Evolutionary conservation across 2,329 filamentous ascomycete species (phyloP).

Genomic region (Ascochyta koolunga): DNA sequence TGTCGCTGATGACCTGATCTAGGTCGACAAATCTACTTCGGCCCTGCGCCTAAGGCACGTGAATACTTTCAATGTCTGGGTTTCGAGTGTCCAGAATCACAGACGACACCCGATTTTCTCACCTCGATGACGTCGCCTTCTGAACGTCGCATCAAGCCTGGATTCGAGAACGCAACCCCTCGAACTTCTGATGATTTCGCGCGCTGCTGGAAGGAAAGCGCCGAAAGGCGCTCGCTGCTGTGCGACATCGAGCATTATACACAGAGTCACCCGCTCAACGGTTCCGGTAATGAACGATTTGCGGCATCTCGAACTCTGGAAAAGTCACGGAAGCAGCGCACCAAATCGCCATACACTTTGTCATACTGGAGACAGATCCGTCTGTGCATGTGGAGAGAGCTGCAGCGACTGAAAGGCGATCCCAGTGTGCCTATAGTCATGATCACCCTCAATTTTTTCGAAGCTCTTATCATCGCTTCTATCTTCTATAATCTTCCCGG

Average conservation of each 20-base stretch:
- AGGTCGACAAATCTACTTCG: constrained; percentile 72
- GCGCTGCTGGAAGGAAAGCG: constrained; percentile 59
- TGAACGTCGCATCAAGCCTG: constrained; percentile 49
- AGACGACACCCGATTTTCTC: constrained; percentile 62
- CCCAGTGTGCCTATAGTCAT: constrained; percentile 65
- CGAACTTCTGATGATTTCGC: constrained; percentile 46
- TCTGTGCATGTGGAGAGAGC: constrained; percentile 33
- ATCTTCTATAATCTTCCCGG: constrained; percentile 61
- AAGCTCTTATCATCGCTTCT: constrained; percentile 67
- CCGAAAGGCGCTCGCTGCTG: constrained; percentile 46
- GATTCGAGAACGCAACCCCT: constrained; percentile 51
- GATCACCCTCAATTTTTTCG: constrained; percentile 70
- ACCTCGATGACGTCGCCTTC: constrained; percentile 66
- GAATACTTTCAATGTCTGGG: constrained; percentile 72
- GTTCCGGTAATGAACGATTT: constrained; percentile 47
- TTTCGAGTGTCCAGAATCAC: constrained; percentile 70
- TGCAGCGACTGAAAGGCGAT: constrained; percentile 30
- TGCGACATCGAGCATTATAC: constrained; percentile 52
- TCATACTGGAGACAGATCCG: constrained; percentile 57
- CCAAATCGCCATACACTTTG: constrained; percentile 60
- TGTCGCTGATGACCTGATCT: not conserved
- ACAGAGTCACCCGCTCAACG: constrained; percentile 53
- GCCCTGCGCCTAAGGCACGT: constrained; percentile 65
- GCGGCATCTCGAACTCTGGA: constrained; percentile 50
- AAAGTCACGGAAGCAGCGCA: constrained; percentile 56